Evolutionary conservation across 2,329 filamentous ascomycete species (phyloP).

Genomic region (Neonectria faginata): DNA sequence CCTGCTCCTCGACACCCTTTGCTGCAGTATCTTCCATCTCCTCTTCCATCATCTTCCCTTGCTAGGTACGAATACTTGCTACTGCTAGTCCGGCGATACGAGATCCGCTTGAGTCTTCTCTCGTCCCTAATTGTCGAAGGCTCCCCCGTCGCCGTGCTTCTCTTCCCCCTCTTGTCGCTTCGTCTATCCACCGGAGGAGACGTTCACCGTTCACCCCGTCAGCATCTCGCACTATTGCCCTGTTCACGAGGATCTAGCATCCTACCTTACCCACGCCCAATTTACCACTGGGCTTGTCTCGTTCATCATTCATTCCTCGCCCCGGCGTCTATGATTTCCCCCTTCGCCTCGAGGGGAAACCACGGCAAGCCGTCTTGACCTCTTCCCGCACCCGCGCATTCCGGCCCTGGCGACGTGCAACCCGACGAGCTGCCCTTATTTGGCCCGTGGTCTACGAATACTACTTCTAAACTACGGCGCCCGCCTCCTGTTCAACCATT

Average conservation of each 20-base stretch:
- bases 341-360: constrained; percentile 45
- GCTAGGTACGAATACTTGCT: neutral
- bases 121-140: neutral
- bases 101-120: neutral
- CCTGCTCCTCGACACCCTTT: neutral
- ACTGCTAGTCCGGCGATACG: neutral
- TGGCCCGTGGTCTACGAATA: constrained; percentile 33
- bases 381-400: constrained; percentile 41
- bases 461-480: constrained; percentile 43
- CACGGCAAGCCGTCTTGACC: constrained; percentile 32
- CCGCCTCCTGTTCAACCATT: constrained; percentile 28
- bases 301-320: constrained; percentile 54
- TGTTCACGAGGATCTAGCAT: constrained; percentile 3
- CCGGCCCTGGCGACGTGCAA: constrained; percentile 40
- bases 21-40: constrained; percentile 3
- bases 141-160: neutral
- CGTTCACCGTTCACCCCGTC: constrained; percentile 7
- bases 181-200: constrained; percentile 6
- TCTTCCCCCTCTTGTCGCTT: constrained; percentile 1
- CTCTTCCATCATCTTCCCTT: neutral
- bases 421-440: constrained; percentile 45
- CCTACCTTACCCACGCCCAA: constrained; percentile 1
- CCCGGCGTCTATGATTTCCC: constrained; percentile 46
- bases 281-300: constrained; percentile 47
- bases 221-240: constrained; percentile 20